Conservation (phyloP, 2,329 filamentous ascomycete genomes). For the Aspergillus costaricaensis region DNA sequence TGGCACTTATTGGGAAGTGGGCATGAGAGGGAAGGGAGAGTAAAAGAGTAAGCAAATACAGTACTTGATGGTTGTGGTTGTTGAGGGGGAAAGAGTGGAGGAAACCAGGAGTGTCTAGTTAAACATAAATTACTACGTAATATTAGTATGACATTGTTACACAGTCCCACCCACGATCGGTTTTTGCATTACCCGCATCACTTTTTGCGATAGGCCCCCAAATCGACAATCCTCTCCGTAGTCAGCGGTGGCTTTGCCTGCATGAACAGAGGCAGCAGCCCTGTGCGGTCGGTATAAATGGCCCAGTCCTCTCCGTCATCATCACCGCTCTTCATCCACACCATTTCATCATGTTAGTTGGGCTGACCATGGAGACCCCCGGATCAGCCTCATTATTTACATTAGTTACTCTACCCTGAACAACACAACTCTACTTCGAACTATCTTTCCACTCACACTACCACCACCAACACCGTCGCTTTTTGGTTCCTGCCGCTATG, state of each 20-base stretch:
- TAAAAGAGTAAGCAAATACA: too few relatives aligned
- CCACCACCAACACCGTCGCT: neutral
- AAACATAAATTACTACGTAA: neutral
- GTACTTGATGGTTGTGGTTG: too few relatives aligned
- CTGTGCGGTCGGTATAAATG: neutral
- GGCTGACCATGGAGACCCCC: neutral
- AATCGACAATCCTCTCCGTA: neutral
- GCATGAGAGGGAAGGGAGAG: conserved; percentile 32
- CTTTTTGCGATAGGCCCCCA: neutral
- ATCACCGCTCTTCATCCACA: neutral
- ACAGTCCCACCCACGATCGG: neutral
- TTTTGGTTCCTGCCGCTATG: neutral
- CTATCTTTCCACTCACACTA: neutral
- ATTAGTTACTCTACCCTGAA: neutral
- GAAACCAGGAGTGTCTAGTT: neutral
- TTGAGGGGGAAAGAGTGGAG: neutral
- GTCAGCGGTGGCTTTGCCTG: neutral
- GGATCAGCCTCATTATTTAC: neutral
- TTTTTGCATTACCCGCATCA: neutral
- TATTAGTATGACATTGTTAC: neutral
- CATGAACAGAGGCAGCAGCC: conserved; percentile 1
- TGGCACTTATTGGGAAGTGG: conserved; percentile 57
- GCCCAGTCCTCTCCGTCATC: neutral
- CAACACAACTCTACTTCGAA: neutral
- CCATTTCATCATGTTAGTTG: neutral